Conservation (phyloP, 164 flowering plant genomes). For the Kingdonia uniflora region DNA sequence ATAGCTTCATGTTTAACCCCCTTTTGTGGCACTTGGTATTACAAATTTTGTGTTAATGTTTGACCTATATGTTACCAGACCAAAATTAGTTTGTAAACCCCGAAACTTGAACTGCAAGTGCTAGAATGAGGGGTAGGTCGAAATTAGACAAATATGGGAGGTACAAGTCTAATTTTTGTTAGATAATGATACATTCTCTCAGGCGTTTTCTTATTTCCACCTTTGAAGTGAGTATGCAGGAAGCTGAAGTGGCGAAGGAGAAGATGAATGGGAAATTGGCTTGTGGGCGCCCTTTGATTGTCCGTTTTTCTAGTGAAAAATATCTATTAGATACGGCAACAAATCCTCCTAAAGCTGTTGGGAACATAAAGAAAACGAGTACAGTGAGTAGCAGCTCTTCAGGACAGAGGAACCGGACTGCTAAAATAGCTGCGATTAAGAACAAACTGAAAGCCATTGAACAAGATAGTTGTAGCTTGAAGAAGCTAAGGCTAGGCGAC, state of each 20-base stretch:
- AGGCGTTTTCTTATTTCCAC: constrained; percentile 36
- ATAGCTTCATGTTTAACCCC: too few species aligned
- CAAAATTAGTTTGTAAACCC: too few species aligned
- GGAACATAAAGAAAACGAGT: constrained; percentile 24
- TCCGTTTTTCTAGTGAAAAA: constrained; percentile 75
- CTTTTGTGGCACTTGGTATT: too few species aligned
- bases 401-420: constrained; percentile 50
- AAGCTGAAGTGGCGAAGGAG: constrained; percentile 79
- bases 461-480: constrained; percentile 38
- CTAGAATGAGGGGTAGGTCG: too few species aligned
- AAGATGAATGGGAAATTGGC: constrained; percentile 81
- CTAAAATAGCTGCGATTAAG: constrained; percentile 82
- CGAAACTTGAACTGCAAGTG: too few species aligned
- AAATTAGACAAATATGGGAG: too few species aligned
- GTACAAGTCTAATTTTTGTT: not conserved
- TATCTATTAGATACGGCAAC: constrained; percentile 23
- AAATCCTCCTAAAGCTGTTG: constrained; percentile 20
- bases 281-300: constrained; percentile 78
- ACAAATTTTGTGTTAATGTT: too few species aligned
- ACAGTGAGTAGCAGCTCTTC: constrained; percentile 25
- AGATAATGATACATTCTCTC: not conserved
- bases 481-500: constrained; percentile 45
- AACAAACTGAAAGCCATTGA: constrained; percentile 71
- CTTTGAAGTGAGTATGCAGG: constrained; percentile 92
- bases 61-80: too few species aligned